phyloP scores from a whole-genome alignment of 345 rosid species.

The Gossypium sturtianum region DNA sequence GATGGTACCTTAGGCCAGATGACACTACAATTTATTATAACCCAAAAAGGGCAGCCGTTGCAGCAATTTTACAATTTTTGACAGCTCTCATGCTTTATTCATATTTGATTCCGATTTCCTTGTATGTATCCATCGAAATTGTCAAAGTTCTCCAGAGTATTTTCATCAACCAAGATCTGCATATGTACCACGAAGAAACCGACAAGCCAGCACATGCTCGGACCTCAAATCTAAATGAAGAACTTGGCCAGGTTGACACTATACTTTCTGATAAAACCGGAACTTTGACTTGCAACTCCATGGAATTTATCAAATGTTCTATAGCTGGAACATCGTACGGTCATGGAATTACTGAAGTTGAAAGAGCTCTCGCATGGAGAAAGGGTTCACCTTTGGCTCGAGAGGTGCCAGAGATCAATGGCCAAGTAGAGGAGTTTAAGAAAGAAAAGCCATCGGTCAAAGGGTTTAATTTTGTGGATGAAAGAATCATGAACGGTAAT shows the following conservation, averaged over 20 bases:
- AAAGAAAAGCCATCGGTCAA: conserved; percentile 44
- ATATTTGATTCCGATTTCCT: conserved; percentile 86
- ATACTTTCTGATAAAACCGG: conserved; percentile 92
- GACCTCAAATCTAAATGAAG: conserved; percentile 96
- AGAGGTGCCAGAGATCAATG: conserved; percentile 32
- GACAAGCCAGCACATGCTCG: conserved; percentile 92
- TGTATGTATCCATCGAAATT: conserved; percentile 87
- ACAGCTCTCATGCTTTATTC: conserved; percentile 87
- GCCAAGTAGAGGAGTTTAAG: conserved; percentile 12
- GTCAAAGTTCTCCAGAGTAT: conserved; percentile 89
- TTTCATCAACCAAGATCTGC: conserved; percentile 77
- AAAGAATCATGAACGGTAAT: conserved; percentile 63
- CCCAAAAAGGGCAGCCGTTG: conserved; percentile 53
- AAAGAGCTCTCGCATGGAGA: conserved; percentile 67
- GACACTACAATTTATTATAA: conserved; percentile 55
- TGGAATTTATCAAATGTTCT: conserved; percentile 93
- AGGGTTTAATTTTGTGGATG: conserved; percentile 81
- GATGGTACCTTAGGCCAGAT: conserved; percentile 98
- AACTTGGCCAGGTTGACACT: conserved; percentile 94
- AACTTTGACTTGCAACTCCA: conserved; percentile 90
- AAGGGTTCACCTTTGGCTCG: conserved; percentile 46
- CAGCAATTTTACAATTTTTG: conserved; percentile 64
- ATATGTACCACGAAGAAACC: conserved; percentile 79
- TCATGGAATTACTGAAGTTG: conserved; percentile 82
- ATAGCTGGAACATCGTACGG: conserved; percentile 84